Conservation (phyloP, 208 protist species). For the Crithidia sp. region DNA sequence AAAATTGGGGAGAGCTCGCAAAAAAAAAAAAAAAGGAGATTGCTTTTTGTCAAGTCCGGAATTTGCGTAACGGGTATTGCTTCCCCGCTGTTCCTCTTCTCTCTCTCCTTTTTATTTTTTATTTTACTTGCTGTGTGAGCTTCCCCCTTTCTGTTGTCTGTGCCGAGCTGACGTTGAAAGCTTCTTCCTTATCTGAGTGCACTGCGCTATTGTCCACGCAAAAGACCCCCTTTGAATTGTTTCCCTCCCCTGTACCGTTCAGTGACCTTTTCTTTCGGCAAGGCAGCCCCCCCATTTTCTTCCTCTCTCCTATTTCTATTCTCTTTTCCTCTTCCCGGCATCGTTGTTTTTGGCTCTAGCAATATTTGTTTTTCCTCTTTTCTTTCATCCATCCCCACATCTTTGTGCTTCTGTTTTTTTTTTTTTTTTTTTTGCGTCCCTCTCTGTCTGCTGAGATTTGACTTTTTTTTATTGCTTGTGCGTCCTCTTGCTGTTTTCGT, state of each 20-base stretch:
- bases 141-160: too few species aligned
- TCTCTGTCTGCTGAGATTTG: too few species aligned
- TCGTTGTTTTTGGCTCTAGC: neutral
- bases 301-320: neutral
- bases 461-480: neutral
- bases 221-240: too few species aligned
- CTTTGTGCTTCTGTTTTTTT: neutral
- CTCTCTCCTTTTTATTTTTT: conserved; percentile 21
- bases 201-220: too few species aligned
- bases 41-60: too few species aligned
- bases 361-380: neutral
- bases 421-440: neutral
- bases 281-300: neutral
- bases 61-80: too few species aligned
- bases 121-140: neutral
- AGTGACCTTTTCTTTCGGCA: neutral
- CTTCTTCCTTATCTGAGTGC: too few species aligned
- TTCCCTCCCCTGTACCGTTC: neutral
- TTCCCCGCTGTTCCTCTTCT: neutral
- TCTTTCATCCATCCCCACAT: too few species aligned
- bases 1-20: too few species aligned
- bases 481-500: neutral
- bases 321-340: neutral
- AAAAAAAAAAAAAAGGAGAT: too few species aligned
- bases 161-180: too few species aligned